Conservation (phyloP, 192 early-diverging fungal genomes). For the Backusella westeae region DNA sequence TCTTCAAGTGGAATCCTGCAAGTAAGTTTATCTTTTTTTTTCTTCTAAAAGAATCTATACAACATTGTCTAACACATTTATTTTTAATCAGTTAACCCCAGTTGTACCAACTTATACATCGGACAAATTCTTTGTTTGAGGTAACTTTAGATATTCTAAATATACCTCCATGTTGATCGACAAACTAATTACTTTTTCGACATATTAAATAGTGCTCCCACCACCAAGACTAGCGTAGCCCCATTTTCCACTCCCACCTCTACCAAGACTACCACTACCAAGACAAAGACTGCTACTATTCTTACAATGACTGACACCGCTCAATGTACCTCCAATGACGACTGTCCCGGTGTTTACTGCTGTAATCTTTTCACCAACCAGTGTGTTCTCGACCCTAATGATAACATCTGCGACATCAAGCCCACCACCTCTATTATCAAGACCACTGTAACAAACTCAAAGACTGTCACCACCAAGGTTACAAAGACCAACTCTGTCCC, state of each 20-base stretch:
- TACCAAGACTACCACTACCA: neutral
- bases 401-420: conserved; percentile 24
- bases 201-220: conserved; percentile 1
- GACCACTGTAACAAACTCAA: neutral
- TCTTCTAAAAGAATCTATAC: neutral
- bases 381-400: conserved; percentile 25
- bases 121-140: conserved; percentile 26
- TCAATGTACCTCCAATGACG: conserved; percentile 16
- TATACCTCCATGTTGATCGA: neutral
- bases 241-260: conserved; percentile 1
- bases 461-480: conserved; percentile 8
- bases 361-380: conserved; percentile 24
- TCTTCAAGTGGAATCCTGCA: conserved; percentile 29
- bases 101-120: conserved; percentile 29
- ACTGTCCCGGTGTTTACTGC: conserved; percentile 25
- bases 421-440: conserved; percentile 11
- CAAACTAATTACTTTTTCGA: neutral
- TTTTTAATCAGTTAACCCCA: conserved; percentile 9
- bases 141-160: neutral
- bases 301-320: conserved; percentile 3
- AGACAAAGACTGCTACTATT: conserved; percentile 11
- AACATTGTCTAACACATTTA: neutral
- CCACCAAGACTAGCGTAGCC: neutral
- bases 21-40: neutral
- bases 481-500: conserved; percentile 3